A percentile compares a stretch with the other conserved stretches of the same genome.
phyloP scores from a whole-genome alignment of 164 flowering plant species.

The Chloranthus sessilifolius region DNA sequence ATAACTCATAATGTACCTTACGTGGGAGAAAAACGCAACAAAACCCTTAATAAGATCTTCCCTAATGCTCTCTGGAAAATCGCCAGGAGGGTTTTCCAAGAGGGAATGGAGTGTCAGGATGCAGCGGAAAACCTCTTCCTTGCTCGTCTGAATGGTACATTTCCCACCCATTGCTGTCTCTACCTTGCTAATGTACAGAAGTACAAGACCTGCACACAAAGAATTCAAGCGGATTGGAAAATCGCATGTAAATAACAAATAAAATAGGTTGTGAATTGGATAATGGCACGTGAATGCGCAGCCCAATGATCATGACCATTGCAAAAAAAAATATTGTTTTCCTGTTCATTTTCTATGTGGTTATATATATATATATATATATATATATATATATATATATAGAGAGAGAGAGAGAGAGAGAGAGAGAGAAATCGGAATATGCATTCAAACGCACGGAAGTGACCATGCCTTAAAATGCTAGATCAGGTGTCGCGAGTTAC shows the following conservation, averaged over 20 bases:
- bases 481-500: too few relatives aligned
- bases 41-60: constrained; percentile 60
- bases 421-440: too few relatives aligned
- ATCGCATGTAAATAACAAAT: background rate
- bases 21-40: constrained; percentile 44
- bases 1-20: constrained; percentile 40
- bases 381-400: too few relatives aligned
- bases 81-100: constrained; percentile 92
- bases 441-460: too few relatives aligned
- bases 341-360: background rate
- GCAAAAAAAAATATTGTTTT: too few relatives aligned
- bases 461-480: too few relatives aligned
- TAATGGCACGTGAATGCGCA: too few relatives aligned
- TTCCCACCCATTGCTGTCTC: constrained; percentile 39
- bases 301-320: too few relatives aligned
- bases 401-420: too few relatives aligned
- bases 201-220: constrained; percentile 49
- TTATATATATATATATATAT: background rate
- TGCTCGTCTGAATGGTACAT: constrained; percentile 31
- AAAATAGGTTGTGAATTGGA: too few relatives aligned
- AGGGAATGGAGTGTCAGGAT: constrained; percentile 76
- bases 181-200: constrained; percentile 58
- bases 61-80: constrained; percentile 58
- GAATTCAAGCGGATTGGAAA: background rate
- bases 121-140: constrained; percentile 69